phyloP scores from a whole-genome alignment of 768 basidiomycete species.

The Mrakia blollopis region DNA sequence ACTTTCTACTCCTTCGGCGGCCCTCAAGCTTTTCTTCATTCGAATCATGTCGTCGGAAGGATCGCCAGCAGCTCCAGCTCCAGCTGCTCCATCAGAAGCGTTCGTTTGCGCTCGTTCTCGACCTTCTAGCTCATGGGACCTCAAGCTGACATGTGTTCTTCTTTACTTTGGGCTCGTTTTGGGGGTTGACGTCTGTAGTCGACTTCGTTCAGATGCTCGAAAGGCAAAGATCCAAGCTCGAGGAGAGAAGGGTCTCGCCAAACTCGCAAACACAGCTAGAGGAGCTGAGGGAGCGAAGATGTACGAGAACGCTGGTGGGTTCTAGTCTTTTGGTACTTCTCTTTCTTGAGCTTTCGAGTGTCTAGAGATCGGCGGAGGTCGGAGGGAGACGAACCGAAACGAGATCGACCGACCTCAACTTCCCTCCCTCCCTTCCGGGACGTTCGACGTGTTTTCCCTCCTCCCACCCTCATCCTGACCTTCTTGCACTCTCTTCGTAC shows the following conservation, averaged over 20 bases:
- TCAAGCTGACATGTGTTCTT: neutral
- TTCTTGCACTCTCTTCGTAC: neutral
- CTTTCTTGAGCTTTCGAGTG: neutral
- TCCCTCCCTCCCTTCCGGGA: conserved; percentile 1
- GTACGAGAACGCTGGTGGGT: conserved; percentile 15
- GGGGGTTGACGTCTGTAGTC: neutral
- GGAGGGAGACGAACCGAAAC: too few relatives aligned
- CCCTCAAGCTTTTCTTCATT: neutral
- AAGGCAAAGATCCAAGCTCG: conserved; percentile 34
- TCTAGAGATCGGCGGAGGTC: too few relatives aligned
- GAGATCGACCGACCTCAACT: conserved; percentile 1
- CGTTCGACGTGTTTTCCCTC: neutral
- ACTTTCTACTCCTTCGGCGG: too few relatives aligned
- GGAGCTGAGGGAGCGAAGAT: conserved; percentile 32
- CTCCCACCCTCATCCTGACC: neutral
- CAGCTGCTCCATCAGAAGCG: neutral
- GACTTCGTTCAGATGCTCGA: conserved; percentile 29
- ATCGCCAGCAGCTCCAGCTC: neutral
- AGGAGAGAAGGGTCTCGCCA: conserved; percentile 27
- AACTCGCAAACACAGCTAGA: conserved; percentile 30
- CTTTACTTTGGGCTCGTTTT: neutral
- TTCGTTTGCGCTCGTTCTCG: neutral
- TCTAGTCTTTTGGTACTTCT: too few relatives aligned
- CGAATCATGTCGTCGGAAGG: neutral
- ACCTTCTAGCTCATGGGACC: neutral